A percentile compares a stretch with the other conserved stretches of the same genome.
These are phyloP conservation scores for Aspergillus brasiliensis DNA, from an alignment of 2,329 filamentous ascomycete species.

Conservation along the genomic window DNA sequence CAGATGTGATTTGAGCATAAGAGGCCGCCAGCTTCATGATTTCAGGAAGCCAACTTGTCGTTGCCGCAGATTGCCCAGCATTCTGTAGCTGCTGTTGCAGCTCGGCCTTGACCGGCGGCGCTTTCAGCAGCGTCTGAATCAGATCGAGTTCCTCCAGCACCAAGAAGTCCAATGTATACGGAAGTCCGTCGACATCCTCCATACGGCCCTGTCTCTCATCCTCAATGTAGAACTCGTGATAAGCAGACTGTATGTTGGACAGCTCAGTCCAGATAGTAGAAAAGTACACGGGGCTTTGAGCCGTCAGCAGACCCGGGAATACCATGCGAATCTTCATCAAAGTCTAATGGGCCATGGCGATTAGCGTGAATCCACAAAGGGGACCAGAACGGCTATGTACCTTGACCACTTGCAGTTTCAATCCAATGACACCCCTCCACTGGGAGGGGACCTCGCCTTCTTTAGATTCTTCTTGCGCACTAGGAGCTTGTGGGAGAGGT, in stretches of 20 bases:
- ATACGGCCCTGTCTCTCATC: slow-evolving; percentile 83
- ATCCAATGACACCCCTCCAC: slow-evolving; percentile 79
- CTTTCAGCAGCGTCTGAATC: slow-evolving; percentile 85
- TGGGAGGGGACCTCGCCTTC: slow-evolving; percentile 59
- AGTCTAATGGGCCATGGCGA: slow-evolving; percentile 55
- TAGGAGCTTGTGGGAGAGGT: slow-evolving; percentile 64
- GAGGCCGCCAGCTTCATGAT: slow-evolving; percentile 82
- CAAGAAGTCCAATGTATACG: slow-evolving; percentile 91
- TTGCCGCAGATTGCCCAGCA: slow-evolving; percentile 59
- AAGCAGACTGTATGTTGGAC: slow-evolving; percentile 68
- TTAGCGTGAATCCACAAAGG: slow-evolving; percentile 11
- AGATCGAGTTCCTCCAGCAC: slow-evolving; percentile 94
- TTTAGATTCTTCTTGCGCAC: slow-evolving; percentile 60
- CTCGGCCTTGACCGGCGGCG: slow-evolving; percentile 83
- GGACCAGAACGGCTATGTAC: slow-evolving; percentile 39
- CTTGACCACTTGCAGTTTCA: slow-evolving; percentile 93
- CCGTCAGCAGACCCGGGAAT: slow-evolving; percentile 78
- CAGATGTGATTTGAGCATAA: slow-evolving; percentile 86
- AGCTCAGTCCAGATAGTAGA: slow-evolving; percentile 88
- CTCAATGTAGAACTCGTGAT: slow-evolving; percentile 82
- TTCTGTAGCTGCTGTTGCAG: slow-evolving; percentile 75
- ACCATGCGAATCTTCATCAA: slow-evolving; percentile 84
- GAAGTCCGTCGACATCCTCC: slow-evolving; percentile 87
- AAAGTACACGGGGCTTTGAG: slow-evolving; percentile 82
- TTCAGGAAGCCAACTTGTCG: slow-evolving; percentile 79